Evolutionary conservation across 2,329 filamentous ascomycete species (phyloP), one percentile per base, ranked within the genome.

Genomic region (Penicillium verrucosum): DNA sequence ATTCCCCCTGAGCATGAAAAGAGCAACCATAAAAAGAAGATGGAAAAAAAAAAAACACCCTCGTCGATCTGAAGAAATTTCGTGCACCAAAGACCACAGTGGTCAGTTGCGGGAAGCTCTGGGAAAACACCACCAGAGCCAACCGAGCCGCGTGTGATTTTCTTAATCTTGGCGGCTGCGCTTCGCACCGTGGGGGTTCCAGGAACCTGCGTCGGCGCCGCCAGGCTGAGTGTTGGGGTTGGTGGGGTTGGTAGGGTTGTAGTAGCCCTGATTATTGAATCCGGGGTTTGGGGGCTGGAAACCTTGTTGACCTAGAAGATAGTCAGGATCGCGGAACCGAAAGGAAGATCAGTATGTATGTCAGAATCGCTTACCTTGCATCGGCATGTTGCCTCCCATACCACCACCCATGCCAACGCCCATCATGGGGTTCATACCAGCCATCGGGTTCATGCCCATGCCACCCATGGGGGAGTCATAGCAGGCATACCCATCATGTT

Each of bases 151-250:
- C 30, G 30, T 11, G 12, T 5, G 12, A 14, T 12, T 0, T 34
- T 27, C 11, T 42, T 76, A 84, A 65, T 92, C 90, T 59, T 89
- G 89, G 60, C 90, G 83, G 63, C 89, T 87, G 63, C 90, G 82
- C 77, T 94, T 94, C 4, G 87, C 86, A 30, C 89, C 89, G 65
- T 93, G 90, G 6, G 90, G 90, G 68, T 93, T 93, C 80, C 89
- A 89, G 74, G 85, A 85, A 54, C 87, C 86, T 56, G 14, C 41
- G 5, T 85, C 80, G 42, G 77, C 77, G 32, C 45, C 32, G 11
- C 21, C 16, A 2, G 29, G 12, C 40, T 51, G 49, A 4, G 38
- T 50, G 37, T 37, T 36, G 10, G 25, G 27, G 69, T 88, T 89
- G 75, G 37, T 47, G 11, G 30, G 41, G 21, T 56, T 51, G 75